Evolutionary conservation across 768 basidiomycete genomes (phyloP).

Genomic region (Hygrophoropsis aurantiaca): DNA sequence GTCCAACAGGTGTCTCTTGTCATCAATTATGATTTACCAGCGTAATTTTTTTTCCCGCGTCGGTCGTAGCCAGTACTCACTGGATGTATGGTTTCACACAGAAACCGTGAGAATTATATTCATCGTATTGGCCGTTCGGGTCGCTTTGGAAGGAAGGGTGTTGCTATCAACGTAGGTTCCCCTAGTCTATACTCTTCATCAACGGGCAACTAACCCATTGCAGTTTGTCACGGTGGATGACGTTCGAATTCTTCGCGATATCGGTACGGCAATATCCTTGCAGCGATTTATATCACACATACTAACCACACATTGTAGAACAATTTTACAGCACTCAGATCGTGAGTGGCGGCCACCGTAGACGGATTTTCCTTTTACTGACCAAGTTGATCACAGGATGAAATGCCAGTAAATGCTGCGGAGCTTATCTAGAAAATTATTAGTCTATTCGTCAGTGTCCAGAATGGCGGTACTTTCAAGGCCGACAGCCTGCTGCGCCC

Average conservation of each 20-base stretch:
- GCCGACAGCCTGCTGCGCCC: constrained; percentile 4
- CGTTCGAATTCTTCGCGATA: constrained; percentile 94
- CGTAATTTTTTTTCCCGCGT: constrained; percentile 51
- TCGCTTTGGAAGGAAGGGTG: constrained; percentile 98
- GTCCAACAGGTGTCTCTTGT: constrained; percentile 97
- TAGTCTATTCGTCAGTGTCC: background rate
- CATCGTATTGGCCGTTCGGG: constrained; percentile 99
- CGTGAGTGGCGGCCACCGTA: constrained; percentile 42
- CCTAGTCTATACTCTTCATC: constrained; percentile 4
- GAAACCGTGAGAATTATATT: constrained; percentile 98
- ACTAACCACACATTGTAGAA: constrained; percentile 45
- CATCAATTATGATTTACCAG: constrained; percentile 95
- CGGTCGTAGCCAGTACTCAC: constrained; percentile 5
- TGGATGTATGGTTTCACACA: constrained; percentile 29
- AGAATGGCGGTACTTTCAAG: constrained; percentile 2
- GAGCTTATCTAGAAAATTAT: constrained; percentile 75
- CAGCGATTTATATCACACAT: constrained; percentile 11
- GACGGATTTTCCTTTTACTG: constrained; percentile 13
- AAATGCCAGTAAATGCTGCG: constrained; percentile 98
- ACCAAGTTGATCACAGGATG: constrained; percentile 62
- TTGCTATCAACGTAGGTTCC: constrained; percentile 90
- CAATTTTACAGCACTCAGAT: constrained; percentile 97
- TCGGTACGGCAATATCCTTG: constrained; percentile 55
- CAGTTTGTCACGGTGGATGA: constrained; percentile 95
- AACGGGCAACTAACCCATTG: constrained; percentile 15